Evolutionary conservation across 2,329 filamentous ascomycete species (phyloP), one percentile per base, ranked within the genome.

Genomic region (Fusarium stilboides): DNA sequence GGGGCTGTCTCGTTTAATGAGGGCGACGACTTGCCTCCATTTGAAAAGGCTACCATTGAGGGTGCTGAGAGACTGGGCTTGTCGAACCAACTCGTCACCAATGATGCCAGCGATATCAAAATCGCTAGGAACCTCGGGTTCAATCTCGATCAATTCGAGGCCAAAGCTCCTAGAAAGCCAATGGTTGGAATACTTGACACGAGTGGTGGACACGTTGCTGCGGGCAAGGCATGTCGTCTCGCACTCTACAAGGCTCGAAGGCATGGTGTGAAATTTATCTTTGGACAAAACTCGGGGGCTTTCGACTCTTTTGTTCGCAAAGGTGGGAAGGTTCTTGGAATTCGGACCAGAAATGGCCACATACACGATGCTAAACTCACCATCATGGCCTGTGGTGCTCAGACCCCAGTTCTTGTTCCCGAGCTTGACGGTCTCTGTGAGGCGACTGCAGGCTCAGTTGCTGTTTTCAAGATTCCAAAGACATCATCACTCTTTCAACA

Each of bases 381-480:
- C 5, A 75, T 84, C 40, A 65, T 84, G 34, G 81, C 82, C 1
- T 80, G 80, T 49, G 83, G 83, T 2, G 79, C 80, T 2, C 84
- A 82, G 79, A 85, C 83, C 0, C 83, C 82, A 0, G 70, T 76
- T 3, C 65, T 85, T 2, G 50, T 85, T 1, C 81, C 83, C 0
- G 70, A 78, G 10, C 70, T 83, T 0, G 80, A 83, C 43, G 74
- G 74, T 1, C 70, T 86, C 0, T 79, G 80, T n/a, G 84, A 87
- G 69, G 80, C 84, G 0, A 86, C 85, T 0, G 82, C 80, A 0
- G 84, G 84, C 1, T 81, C 79, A 0, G 81, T 87, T 5, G 78
- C 80, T 1, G 75, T 81, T 13, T 74, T 86, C 34, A 77, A 81
- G 28, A 75, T 87, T 3, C 84, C 86, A 0, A 61, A 60, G 19